phyloP scores from a whole-genome alignment of 495 filamentous ascomycete genomes.

The Penicillium riverlandense region DNA sequence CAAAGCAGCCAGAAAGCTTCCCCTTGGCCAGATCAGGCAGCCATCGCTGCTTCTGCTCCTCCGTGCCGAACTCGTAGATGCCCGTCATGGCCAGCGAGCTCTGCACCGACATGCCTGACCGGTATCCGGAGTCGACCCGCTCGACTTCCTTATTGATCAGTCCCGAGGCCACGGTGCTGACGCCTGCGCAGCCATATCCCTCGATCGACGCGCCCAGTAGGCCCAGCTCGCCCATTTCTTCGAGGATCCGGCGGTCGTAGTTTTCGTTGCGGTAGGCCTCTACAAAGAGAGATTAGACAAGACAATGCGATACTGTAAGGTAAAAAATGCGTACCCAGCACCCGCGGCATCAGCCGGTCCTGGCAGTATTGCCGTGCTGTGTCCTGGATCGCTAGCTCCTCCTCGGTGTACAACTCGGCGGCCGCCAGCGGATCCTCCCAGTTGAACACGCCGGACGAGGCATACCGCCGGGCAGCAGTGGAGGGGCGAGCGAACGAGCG shows the following conservation, averaged over 20 bases:
- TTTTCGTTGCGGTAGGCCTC: slow-evolving; percentile 93
- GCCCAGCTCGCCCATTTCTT: slow-evolving; percentile 94
- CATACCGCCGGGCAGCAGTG: slow-evolving; percentile 30
- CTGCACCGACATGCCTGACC: slow-evolving; percentile 94
- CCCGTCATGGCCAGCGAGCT: slow-evolving; percentile 92
- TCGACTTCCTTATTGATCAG: slow-evolving; percentile 95
- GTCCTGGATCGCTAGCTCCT: slow-evolving; percentile 83
- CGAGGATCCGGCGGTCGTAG: slow-evolving; percentile 81
- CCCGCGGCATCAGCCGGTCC: slow-evolving; percentile 73
- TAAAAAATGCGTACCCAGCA: slow-evolving; percentile 63
- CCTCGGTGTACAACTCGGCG: slow-evolving; percentile 70
- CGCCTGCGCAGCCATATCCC: slow-evolving; percentile 92
- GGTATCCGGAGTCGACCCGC: slow-evolving; percentile 90
- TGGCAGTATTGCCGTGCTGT: slow-evolving; percentile 91
- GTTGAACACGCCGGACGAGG: slow-evolving; percentile 60
- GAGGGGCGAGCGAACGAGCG: slow-evolving; percentile 19
- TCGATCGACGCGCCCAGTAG: slow-evolving; percentile 85
- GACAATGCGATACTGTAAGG: background rate
- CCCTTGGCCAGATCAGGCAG: slow-evolving; percentile 82
- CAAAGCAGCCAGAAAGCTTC: slow-evolving; percentile 83
- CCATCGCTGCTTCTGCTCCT: slow-evolving; percentile 84
- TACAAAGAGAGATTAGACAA: slow-evolving; percentile 22
- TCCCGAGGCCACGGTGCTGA: slow-evolving; percentile 82
- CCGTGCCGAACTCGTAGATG: slow-evolving; percentile 88
- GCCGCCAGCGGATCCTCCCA: slow-evolving; percentile 87